Evolutionary conservation across 176 grass and related monocot species (phyloP).

Genomic region (Triticum aestivum): IWGSC_CS_RefSeq_v2.1 NC_057801.1:173197280-173197779

Average conservation of each 20-base stretch:
- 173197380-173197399: neutral
- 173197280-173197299: neutral
- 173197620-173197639: constrained; percentile 50
- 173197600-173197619: constrained; percentile 61
- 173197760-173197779: constrained; percentile 80
- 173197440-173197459: neutral
- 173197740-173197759: constrained; percentile 73
- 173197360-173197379: neutral
- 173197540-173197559: constrained; percentile 47
- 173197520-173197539: neutral
- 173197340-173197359: neutral
- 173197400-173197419: neutral
- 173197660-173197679: constrained; percentile 63
- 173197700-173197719: constrained; percentile 68
- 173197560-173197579: constrained; percentile 59
- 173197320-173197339: neutral
- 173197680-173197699: constrained; percentile 57
- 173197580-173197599: constrained; percentile 64
- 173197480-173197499: too few relatives aligned
- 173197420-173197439: neutral
- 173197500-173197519: neutral
- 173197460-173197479: neutral
- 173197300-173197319: neutral
- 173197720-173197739: constrained; percentile 44
- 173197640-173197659: constrained; percentile 42